Conservation (phyloP, 2,329 filamentous ascomycete species). For the Fragosphaeria purpurea region DNA sequence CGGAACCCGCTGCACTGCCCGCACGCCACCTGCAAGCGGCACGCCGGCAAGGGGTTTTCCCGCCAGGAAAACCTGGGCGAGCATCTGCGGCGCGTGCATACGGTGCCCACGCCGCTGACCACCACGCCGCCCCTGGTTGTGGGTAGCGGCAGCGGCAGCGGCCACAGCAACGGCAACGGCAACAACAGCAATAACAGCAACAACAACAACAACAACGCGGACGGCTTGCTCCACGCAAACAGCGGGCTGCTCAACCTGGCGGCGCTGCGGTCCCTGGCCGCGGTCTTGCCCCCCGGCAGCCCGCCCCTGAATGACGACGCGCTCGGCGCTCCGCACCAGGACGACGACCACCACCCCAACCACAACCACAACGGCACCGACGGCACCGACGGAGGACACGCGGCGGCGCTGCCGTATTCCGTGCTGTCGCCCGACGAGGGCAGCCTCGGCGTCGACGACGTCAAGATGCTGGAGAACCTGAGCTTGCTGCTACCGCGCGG, state of each 20-base stretch:
- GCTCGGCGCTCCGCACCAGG: background rate
- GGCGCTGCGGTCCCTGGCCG: slow-evolving; percentile 4
- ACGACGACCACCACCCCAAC: background rate
- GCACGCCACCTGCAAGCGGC: slow-evolving; percentile 77
- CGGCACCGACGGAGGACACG: background rate
- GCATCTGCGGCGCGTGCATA: slow-evolving; percentile 84
- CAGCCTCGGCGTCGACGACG: background rate
- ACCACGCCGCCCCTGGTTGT: background rate
- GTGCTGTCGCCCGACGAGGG: slow-evolving; percentile 2
- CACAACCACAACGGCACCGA: background rate
- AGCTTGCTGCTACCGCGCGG: slow-evolving; percentile 1
- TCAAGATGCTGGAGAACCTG: slow-evolving; percentile 7
- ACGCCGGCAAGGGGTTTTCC: slow-evolving; percentile 80
- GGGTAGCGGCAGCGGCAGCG: background rate
- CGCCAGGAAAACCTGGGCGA: slow-evolving; percentile 90
- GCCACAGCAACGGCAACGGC: background rate
- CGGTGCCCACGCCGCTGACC: slow-evolving; percentile 16
- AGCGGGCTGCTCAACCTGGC: background rate
- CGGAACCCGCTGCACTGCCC: slow-evolving; percentile 84
- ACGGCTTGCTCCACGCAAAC: background rate
- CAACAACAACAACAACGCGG: background rate
- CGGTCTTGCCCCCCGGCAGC: slow-evolving; percentile 1
- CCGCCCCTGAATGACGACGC: background rate
- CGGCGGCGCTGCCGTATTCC: background rate
- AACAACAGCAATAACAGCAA: background rate